These are phyloP conservation scores for Linum lewisii DNA, from an alignment of 345 rosid species.

Conservation along the genomic window DNA sequence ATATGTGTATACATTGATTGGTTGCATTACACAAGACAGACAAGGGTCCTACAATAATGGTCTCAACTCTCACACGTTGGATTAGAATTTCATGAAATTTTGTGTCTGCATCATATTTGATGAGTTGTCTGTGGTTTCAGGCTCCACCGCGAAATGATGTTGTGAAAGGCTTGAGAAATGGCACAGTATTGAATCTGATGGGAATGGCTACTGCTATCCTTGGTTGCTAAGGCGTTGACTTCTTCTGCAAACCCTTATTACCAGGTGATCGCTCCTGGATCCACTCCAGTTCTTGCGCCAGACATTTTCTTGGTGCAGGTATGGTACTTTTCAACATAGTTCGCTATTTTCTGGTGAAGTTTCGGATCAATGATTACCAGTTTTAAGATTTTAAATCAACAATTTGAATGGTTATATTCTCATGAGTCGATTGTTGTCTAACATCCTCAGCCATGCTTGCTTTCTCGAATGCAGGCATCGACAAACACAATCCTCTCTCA, in stretches of 20 bases:
- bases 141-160: constrained; percentile 98
- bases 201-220: constrained; percentile 94
- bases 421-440: not conserved
- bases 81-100: too few relatives aligned
- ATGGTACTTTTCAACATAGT: constrained; percentile 1
- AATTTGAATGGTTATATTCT: not conserved
- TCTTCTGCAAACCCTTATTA: constrained; percentile 76
- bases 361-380: not conserved
- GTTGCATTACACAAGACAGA: too few relatives aligned
- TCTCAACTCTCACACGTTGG: too few relatives aligned
- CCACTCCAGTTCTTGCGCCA: constrained; percentile 75
- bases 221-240: constrained; percentile 90
- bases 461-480: constrained; percentile 60
- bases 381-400: not conserved
- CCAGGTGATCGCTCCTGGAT: constrained; percentile 79
- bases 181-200: constrained; percentile 64
- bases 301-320: constrained; percentile 99
- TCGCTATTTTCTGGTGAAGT: not conserved
- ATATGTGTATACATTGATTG: too few relatives aligned
- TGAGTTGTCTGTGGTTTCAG: constrained; percentile 27
- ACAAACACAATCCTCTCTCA: constrained; percentile 93
- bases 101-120: not conserved
- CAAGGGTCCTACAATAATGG: too few relatives aligned
- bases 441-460: constrained; percentile 1
- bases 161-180: constrained; percentile 79